Evolutionary conservation across 331 rosid genomes (phyloP).

Genomic region (Rhamnella rubrinervis): DNA sequence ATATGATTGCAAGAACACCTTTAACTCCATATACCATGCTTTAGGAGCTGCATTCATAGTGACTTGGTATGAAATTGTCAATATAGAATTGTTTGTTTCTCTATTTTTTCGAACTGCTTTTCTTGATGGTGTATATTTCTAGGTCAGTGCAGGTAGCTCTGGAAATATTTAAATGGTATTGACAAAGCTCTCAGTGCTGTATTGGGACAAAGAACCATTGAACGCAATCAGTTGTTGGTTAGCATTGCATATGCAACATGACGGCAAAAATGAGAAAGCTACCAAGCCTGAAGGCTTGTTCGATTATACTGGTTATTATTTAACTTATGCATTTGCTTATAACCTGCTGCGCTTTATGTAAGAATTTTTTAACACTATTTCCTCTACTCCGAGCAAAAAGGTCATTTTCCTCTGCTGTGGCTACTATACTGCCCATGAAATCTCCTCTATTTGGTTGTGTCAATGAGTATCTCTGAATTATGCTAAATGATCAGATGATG

Average conservation of each 20-base stretch:
- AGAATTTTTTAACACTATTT: background rate
- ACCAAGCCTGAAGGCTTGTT: conserved; percentile 99
- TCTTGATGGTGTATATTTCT: conserved; percentile 30
- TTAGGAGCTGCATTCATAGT: conserved; percentile 83
- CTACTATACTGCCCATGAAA: conserved; percentile 13
- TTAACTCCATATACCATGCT: too few relatives aligned
- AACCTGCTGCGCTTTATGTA: conserved; percentile 8
- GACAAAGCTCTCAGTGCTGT: conserved; percentile 96
- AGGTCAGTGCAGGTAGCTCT: conserved; percentile 82
- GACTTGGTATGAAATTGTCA: conserved; percentile 74
- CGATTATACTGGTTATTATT: conserved; percentile 73
- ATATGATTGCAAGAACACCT: too few relatives aligned
- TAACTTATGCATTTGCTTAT: conserved; percentile 20
- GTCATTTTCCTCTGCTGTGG: conserved; percentile 26
- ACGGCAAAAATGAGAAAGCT: conserved; percentile 86
- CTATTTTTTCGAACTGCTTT: background rate
- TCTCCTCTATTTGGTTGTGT: conserved; percentile 2
- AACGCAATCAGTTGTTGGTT: conserved; percentile 85
- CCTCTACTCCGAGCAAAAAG: conserved; percentile 50
- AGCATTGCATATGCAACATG: conserved; percentile 75
- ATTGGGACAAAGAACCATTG: conserved; percentile 86
- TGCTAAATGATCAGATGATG: background rate
- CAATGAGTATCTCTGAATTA: background rate
- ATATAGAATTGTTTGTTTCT: background rate
- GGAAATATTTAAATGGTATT: conserved; percentile 88